These are phyloP conservation scores for Silybum marianum DNA, from an alignment of 129 eudicot species.

Conservation along the genomic window DNA sequence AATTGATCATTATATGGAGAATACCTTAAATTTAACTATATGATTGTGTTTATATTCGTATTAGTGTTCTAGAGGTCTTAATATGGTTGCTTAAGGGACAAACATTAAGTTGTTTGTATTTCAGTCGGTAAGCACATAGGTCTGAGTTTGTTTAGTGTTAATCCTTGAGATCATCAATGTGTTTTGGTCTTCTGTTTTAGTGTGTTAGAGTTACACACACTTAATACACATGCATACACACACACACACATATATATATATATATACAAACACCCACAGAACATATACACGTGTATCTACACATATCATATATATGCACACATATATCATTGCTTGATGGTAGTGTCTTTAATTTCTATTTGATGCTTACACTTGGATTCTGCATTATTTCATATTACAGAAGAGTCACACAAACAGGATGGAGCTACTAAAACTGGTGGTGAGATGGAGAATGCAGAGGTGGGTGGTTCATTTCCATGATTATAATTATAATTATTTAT, in stretches of 20 bases:
- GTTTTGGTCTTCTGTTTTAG: neutral
- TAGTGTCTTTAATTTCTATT: neutral
- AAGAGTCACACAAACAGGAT: slow-evolving; percentile 34
- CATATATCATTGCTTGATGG: neutral
- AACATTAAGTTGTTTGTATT: neutral
- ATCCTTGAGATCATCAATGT: neutral
- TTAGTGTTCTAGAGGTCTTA: neutral
- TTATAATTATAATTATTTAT: too few relatives aligned
- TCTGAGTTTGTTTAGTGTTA: neutral
- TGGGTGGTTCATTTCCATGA: slow-evolving; percentile 20
- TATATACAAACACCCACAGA: neutral
- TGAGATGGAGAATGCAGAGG: slow-evolving; percentile 32
- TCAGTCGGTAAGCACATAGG: neutral
- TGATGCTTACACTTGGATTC: neutral
- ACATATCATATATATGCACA: too few relatives aligned
- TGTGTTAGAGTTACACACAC: neutral
- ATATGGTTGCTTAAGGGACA: neutral
- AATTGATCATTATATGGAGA: neutral
- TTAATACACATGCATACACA: neutral
- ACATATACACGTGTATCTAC: neutral
- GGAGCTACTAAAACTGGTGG: slow-evolving; percentile 36
- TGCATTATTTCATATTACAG: slow-evolving; percentile 3
- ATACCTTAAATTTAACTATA: neutral
- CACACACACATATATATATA: neutral
- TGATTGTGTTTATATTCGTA: neutral